Percentiles rank a stretch among this genome's conserved stretches.
These are phyloP conservation scores for Mycena albidolilacea DNA, from an alignment of 768 basidiomycete species.

Conservation along the genomic window DNA sequence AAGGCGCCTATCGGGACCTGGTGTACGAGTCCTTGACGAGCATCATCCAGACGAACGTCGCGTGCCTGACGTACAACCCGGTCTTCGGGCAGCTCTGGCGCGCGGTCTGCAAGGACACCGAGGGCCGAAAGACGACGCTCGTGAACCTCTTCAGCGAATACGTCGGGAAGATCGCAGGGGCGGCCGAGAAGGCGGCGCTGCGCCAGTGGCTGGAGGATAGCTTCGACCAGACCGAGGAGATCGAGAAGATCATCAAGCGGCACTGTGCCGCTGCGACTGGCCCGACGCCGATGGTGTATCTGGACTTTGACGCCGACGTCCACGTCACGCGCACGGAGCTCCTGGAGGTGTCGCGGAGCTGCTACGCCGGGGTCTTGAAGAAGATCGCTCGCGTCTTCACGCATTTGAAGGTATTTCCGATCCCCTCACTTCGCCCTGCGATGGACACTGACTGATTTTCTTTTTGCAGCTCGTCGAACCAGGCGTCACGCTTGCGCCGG, in stretches of 20 bases:
- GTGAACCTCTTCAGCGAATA: conserved; percentile 42
- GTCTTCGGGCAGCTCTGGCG: conserved; percentile 50
- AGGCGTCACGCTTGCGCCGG: conserved; percentile 40
- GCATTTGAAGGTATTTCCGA: conserved; percentile 42
- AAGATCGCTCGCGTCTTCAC: conserved; percentile 46
- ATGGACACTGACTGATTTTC: neutral
- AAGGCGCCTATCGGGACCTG: conserved; percentile 39
- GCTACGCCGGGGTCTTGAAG: conserved; percentile 43
- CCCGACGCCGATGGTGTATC: conserved; percentile 39
- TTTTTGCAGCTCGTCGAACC: conserved; percentile 41
- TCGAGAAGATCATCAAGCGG: conserved; percentile 41
- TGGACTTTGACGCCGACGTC: conserved; percentile 47
- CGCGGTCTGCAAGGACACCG: conserved; percentile 45
- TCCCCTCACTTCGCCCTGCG: neutral
- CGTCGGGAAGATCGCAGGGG: conserved; percentile 41
- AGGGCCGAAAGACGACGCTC: conserved; percentile 38
- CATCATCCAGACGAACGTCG: conserved; percentile 46
- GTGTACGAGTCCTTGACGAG: conserved; percentile 43
- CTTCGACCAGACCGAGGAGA: conserved; percentile 46
- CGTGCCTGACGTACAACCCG: conserved; percentile 46
- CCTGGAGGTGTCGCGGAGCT: conserved; percentile 25
- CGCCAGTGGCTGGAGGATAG: conserved; percentile 48
- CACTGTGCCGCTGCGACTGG: conserved; percentile 23
- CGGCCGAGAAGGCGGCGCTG: conserved; percentile 38
- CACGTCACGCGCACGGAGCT: conserved; percentile 46